Percentiles rank a stretch among this genome's conserved stretches.
phyloP scores from a whole-genome alignment of 2,329 filamentous ascomycete species.

The Ceratocystis smalleyi region DNA sequence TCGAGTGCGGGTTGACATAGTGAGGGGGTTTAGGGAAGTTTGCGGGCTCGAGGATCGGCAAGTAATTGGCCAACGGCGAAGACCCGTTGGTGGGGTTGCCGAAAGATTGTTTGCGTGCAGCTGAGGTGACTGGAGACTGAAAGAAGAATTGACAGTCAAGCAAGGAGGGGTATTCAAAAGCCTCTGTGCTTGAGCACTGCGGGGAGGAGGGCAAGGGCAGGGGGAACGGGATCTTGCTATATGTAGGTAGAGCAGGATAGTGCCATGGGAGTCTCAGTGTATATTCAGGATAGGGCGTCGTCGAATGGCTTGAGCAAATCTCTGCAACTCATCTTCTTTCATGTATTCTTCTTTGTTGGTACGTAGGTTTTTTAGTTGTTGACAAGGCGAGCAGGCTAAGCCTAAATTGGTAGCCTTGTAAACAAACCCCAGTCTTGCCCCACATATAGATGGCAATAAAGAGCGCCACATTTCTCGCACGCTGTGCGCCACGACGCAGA shows the following conservation, averaged over 20 bases:
- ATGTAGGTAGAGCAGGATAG: background rate
- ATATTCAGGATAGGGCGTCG: too few relatives aligned
- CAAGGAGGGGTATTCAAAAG: slow-evolving; percentile 10
- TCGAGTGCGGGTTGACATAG: slow-evolving; percentile 28
- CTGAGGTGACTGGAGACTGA: background rate
- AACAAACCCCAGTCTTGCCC: slow-evolving; percentile 8
- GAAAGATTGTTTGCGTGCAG: background rate
- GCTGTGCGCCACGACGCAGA: background rate
- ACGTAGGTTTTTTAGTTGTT: background rate
- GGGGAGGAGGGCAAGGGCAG: background rate
- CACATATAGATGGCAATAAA: background rate
- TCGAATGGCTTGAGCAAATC: background rate
- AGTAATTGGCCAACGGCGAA: background rate
- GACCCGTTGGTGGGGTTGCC: slow-evolving; percentile 2
- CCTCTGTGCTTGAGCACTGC: background rate
- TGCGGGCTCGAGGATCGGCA: background rate
- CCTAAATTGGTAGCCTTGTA: slow-evolving; percentile 12
- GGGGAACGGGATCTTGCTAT: background rate
- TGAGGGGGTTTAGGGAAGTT: slow-evolving; percentile 17
- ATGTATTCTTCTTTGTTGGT: background rate
- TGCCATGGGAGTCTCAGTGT: too few relatives aligned
- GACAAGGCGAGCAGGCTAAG: slow-evolving; percentile 5
- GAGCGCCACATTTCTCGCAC: background rate
- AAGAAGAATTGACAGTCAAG: background rate
- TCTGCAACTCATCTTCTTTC: background rate